A percentile compares a stretch with the other conserved stretches of the same genome.
Evolutionary conservation across 139 green algal genomes (phyloP).

Genomic region (Volvox africanus): DNA sequence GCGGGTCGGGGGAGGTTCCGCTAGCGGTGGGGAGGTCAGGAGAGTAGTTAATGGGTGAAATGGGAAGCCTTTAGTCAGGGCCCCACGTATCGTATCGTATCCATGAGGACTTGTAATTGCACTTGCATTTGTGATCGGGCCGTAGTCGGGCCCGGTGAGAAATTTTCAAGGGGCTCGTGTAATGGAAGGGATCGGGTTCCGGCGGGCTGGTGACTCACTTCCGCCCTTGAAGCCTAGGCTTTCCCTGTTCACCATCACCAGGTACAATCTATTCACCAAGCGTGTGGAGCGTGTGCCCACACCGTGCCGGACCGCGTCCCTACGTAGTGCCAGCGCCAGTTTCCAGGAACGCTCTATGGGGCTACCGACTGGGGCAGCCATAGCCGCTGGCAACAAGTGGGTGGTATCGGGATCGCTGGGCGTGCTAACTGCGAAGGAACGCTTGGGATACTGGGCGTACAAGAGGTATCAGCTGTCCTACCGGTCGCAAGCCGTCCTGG

Average conservation of each 20-base stretch:
- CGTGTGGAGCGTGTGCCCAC: conserved; percentile 11
- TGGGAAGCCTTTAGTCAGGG: no score
- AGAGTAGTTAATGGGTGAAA: no score
- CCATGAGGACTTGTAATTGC: no score
- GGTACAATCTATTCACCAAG: conserved; percentile 32
- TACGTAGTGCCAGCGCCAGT: background rate
- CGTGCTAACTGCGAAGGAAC: no score
- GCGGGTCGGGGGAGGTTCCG: background rate
- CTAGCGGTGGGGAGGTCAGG: no score
- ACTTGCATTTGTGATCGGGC: no score
- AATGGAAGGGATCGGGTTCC: background rate
- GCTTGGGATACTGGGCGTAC: no score
- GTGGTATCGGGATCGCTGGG: no score
- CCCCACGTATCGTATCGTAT: no score
- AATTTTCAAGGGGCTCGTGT: background rate
- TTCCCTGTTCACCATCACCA: background rate
- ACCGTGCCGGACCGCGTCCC: background rate
- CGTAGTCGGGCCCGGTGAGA: background rate
- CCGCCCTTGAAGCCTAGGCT: background rate
- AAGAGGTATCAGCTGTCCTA: no score
- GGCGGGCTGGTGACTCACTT: background rate
- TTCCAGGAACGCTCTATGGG: background rate
- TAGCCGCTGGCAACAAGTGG: no score
- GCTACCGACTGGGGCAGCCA: background rate
- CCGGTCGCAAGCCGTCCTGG: no score